phyloP scores from a whole-genome alignment of 2,329 filamentous ascomycete genomes.

The Cercospora sp. region DNA sequence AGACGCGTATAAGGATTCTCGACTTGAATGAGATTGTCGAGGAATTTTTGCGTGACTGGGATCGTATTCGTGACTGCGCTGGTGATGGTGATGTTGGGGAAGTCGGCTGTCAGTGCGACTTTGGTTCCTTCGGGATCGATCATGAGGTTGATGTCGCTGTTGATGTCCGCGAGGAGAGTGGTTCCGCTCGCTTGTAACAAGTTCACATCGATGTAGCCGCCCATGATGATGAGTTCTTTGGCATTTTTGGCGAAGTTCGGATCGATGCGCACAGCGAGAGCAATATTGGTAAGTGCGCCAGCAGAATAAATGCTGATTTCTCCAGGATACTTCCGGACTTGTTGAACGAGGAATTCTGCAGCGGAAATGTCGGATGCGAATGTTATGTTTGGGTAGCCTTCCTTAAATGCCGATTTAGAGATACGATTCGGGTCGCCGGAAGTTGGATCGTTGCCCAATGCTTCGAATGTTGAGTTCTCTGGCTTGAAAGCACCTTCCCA shows the following conservation, averaged over 20 bases:
- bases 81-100: conserved; percentile 48
- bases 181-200: conserved; percentile 34
- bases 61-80: conserved; percentile 53
- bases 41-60: conserved; percentile 43
- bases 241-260: conserved; percentile 49
- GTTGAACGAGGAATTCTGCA: conserved; percentile 49
- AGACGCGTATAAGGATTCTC: conserved; percentile 44
- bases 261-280: conserved; percentile 50
- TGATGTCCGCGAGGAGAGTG: conserved; percentile 32
- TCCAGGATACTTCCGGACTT: conserved; percentile 52
- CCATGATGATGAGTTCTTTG: conserved; percentile 54
- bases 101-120: conserved; percentile 51
- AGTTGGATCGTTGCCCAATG: conserved; percentile 48
- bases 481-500: conserved; percentile 51
- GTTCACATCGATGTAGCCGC: conserved; percentile 50
- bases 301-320: conserved; percentile 52
- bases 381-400: conserved; percentile 51
- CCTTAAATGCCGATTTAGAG: conserved; percentile 44
- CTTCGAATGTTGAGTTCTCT: conserved; percentile 48
- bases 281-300: conserved; percentile 53
- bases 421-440: conserved; percentile 48
- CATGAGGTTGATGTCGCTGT: conserved; percentile 51
- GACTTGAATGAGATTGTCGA: conserved; percentile 43
- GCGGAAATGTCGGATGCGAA: conserved; percentile 43
- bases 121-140: conserved; percentile 54